Evolutionary conservation across 345 rosid species (phyloP), one percentile per base, ranked within the genome.

Genomic region (Clarkia xantiana): DNA sequence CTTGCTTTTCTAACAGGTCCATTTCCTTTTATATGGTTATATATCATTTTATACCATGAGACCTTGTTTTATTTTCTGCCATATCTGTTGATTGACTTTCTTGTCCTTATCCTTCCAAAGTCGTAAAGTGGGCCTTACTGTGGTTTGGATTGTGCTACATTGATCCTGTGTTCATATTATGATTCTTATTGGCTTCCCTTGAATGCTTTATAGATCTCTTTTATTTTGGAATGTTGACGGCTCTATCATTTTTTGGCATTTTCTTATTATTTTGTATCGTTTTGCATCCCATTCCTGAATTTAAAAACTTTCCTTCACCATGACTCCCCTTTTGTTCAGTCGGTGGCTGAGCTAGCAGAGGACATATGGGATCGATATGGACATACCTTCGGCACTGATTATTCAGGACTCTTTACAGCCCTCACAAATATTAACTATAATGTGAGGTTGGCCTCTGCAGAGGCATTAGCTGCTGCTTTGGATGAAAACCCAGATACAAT

Each of bases 321-420:
- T 51, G 18, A 40, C 17, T 39, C 46, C 18, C 40, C 45, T 51
- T 14, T 23, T 75, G 41, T 45, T 67, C 87, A 86, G 98, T 64
- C 79, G 40, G 72, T 86, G 62, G 94, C 98, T 44, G 93, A 78
- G 74, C 62, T 83, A 62, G 93, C 94, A 22, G 98, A 91, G 67
- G 93, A 81, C 74, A 53, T 91, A 57, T 91, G 96, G 98, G 94
- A 89, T 57, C 76, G 83, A 65, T 91, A 86, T 80, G 96, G 94
- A 42, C 42, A 72, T 64, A 95, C 84, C 18, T 66, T 84, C 57
- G 96, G 96, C 45, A 81, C 84, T n/a, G 88, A 91, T 62, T 91
- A 86, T 73, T 78, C 96, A 13, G 87, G 84, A 68, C 74, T 86
- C 52, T 86, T 76, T 60, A 84, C 72, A 65, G 94, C 94, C 51